Evolutionary conservation across 2,329 filamentous ascomycete genomes (phyloP).

Genomic region (Boeremia lycopersici): DNA sequence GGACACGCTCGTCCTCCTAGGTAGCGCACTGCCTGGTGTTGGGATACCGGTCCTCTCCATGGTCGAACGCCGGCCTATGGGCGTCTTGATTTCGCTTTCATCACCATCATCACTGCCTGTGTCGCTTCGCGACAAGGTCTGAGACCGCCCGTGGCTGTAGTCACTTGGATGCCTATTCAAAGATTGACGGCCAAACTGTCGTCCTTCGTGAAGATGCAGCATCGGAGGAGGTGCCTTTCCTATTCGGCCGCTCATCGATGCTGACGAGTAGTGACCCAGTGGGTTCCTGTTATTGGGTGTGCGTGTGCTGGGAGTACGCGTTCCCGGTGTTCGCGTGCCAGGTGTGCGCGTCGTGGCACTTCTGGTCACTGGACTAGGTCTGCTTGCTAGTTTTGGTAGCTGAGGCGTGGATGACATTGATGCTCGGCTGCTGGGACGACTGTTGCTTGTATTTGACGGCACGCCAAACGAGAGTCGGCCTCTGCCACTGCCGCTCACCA

Average conservation of each 20-base stretch:
- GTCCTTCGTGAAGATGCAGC: constrained; percentile 51
- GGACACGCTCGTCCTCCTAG: constrained; percentile 59
- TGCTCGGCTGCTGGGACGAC: constrained; percentile 75
- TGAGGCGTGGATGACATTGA: constrained; percentile 39
- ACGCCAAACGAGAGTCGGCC: constrained; percentile 59
- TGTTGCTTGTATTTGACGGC: constrained; percentile 45
- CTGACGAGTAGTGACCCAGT: constrained; percentile 60
- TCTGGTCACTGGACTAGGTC: constrained; percentile 63
- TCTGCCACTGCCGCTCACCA: constrained; percentile 39
- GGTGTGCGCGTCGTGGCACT: constrained; percentile 69
- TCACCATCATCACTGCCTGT: constrained; percentile 50
- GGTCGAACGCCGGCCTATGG: constrained; percentile 52
- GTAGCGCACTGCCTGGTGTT: constrained; percentile 53
- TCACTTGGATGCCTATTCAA: constrained; percentile 63
- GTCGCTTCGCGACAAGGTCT: constrained; percentile 49
- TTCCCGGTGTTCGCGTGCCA: constrained; percentile 39
- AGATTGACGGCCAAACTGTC: constrained; percentile 60
- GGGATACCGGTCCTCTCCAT: constrained; percentile 57
- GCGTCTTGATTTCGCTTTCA: constrained; percentile 50
- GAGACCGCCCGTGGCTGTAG: constrained; percentile 41
- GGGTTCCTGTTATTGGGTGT: constrained; percentile 68
- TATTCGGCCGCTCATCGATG: constrained; percentile 54
- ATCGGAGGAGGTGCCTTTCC: constrained; percentile 51
- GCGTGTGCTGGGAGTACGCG: constrained; percentile 58
- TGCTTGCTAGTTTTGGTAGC: constrained; percentile 19